These are phyloP conservation scores for Paecilomyces dactylethromorphus DNA, from an alignment of 2,329 filamentous ascomycete species.

Conservation along the genomic window DNA sequence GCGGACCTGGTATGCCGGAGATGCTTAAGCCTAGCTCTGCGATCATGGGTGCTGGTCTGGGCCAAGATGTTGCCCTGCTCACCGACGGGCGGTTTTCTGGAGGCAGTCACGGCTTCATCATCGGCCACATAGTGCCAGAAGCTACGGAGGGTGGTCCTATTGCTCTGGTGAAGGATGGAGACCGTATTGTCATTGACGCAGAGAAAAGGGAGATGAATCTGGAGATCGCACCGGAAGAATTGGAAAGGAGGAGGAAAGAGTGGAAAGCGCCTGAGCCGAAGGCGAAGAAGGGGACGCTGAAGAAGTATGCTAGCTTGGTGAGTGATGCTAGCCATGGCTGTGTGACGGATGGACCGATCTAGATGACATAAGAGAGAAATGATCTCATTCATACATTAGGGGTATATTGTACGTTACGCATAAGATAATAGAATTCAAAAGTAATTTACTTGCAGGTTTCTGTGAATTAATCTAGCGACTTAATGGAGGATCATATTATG, in stretches of 20 bases:
- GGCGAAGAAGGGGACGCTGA: constrained; percentile 28
- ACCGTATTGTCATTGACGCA: not conserved
- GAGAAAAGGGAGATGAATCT: not conserved
- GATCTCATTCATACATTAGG: not conserved
- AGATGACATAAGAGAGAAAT: not conserved
- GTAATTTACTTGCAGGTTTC: too few species aligned
- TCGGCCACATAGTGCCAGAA: not conserved
- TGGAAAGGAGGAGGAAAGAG: not conserved
- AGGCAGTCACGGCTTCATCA: not conserved
- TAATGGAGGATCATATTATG: too few species aligned
- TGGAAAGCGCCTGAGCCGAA: not conserved
- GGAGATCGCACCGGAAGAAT: not conserved
- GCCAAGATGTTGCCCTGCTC: not conserved
- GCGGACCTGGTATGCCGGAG: constrained; percentile 64
- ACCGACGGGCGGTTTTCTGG: not conserved
- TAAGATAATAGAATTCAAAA: too few species aligned
- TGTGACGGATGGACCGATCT: not conserved
- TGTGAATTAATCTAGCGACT: too few species aligned
- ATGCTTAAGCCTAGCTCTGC: constrained; percentile 63
- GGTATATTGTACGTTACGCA: too few species aligned
- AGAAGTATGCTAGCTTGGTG: constrained; percentile 60
- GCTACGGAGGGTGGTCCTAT: not conserved
- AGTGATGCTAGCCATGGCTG: constrained; percentile 47
- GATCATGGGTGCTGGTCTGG: constrained; percentile 61
- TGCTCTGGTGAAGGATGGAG: not conserved